phyloP scores from a whole-genome alignment of 306 rosid genomes.

The Sphenostylis stenocarpa region DNA sequence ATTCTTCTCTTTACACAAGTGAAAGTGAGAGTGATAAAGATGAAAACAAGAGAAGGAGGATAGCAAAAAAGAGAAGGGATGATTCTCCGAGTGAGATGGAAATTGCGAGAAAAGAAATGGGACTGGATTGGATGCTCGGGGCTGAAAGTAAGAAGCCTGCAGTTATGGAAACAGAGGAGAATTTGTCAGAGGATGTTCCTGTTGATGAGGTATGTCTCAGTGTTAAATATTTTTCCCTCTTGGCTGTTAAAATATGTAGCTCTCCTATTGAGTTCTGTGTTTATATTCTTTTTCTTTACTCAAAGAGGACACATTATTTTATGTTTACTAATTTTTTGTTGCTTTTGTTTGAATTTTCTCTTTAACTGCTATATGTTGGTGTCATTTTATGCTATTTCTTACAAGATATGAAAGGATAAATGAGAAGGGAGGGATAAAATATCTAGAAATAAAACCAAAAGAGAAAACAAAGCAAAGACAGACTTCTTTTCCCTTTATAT shows the following conservation, averaged over 20 bases:
- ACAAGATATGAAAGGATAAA: not conserved
- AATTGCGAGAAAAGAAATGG: slow-evolving; percentile 75
- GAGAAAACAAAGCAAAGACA: not conserved
- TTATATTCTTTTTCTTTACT: not conserved
- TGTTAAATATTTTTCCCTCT: not conserved
- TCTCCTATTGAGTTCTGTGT: not conserved
- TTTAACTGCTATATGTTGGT: not conserved
- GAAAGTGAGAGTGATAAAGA: slow-evolving; percentile 50
- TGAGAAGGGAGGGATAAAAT: not conserved
- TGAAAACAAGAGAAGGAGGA: slow-evolving; percentile 44
- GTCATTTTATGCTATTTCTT: not conserved
- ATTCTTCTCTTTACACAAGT: slow-evolving; percentile 42
- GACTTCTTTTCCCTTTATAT: not conserved
- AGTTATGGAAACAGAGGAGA: slow-evolving; percentile 39
- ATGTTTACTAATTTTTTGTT: not conserved
- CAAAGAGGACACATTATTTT: slow-evolving; percentile 1
- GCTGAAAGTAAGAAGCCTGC: slow-evolving; percentile 54
- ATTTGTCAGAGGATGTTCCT: slow-evolving; percentile 47
- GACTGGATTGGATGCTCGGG: slow-evolving; percentile 95
- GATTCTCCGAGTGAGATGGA: slow-evolving; percentile 49
- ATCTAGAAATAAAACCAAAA: not conserved
- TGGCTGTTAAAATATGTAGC: not conserved
- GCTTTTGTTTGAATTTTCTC: not conserved
- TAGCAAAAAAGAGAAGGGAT: slow-evolving; percentile 39
- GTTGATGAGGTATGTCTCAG: slow-evolving; percentile 58